Base-by-base conservation (phyloP, 2,329 filamentous ascomycete species). In the Sclerotinia glacialis region DNA sequence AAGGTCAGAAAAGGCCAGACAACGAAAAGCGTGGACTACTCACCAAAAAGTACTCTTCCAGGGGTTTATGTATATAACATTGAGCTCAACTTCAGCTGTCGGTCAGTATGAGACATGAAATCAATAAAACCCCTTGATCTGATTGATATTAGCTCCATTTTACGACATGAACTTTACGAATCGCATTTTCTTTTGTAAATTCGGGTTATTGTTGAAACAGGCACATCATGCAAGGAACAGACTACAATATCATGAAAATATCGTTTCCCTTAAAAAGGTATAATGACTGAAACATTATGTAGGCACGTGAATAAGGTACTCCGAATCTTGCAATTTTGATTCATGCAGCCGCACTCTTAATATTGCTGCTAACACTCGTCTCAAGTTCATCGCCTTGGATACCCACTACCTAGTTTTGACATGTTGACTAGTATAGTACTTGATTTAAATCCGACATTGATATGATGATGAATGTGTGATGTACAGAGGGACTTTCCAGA, bases 111-210 rank as follows among this genome's bases (percentile, higher is more conserved):
- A 60, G 44, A 60, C 58, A 60, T 34, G 28, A 60, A 49, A 60
- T 60, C 42, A 37, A 60, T 60, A 49, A 49, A 49, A 11, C 5
- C 23, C 58, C 44, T 60, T 60, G 28, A 49, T 37, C 52, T 34
- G 31, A 54, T 54, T n/a, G 8, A 54, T 54, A 26, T 23, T 37
- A 11, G 14, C 21, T 31, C 31, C 52, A 23, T 54, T 54, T 37
- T 18, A 18, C 14, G 21, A 21, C 52, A 37, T 54, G 18, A 23
- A 54, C 4, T 34, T 54, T 54, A 54, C 7, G 28, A 2, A 34
- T 53, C 12, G 28, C 26, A 53, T 34, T 47, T 55, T 55, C 21
- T 59, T 59, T 23, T 59, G 6, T 12, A 14, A 21, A 26, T 6
- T 47, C 16, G n/a, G 3, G 14, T 6, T 49, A 49, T 61, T 61